Conservation (phyloP, 1,284 basidiomycete species). For the Cutaneotrichosporon sp. region DNA sequence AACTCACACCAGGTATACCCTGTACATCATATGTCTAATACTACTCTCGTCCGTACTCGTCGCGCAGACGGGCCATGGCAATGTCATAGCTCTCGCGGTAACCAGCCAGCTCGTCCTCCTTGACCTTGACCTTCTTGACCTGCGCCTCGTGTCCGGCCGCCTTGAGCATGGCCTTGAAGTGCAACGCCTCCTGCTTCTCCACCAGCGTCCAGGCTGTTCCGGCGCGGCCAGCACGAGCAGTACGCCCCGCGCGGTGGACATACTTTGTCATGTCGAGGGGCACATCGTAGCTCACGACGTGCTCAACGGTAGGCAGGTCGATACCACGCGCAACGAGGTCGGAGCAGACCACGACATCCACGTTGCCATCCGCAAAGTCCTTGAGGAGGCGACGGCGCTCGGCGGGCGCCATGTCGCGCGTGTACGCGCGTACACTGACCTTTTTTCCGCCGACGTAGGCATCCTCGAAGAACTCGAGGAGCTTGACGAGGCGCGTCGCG, state of each 20-base stretch:
- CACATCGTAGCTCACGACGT: conserved; percentile 91
- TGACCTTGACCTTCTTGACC: conserved; percentile 70
- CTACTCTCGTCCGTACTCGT: conserved; percentile 31
- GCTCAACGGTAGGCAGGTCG: conserved; percentile 84
- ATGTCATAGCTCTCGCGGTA: conserved; percentile 65
- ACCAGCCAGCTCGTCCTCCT: conserved; percentile 62
- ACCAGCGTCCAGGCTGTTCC: conserved; percentile 93
- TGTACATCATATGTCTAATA: conserved; percentile 9
- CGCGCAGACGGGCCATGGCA: conserved; percentile 38
- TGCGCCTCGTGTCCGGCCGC: conserved; percentile 69
- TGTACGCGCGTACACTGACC: conserved; percentile 69
- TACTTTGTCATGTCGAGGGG: conserved; percentile 98
- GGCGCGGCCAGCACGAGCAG: conserved; percentile 80
- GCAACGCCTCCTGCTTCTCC: conserved; percentile 91
- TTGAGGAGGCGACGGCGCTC: conserved; percentile 77
- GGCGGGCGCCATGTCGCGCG: conserved; percentile 73
- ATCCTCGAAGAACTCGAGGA: conserved; percentile 79
- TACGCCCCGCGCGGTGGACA: conserved; percentile 92
- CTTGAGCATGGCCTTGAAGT: conserved; percentile 83
- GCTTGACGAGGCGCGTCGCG: conserved; percentile 73
- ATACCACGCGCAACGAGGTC: conserved; percentile 97
- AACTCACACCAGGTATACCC: conserved; percentile 8
- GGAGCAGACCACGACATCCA: conserved; percentile 92
- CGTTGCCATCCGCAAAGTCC: conserved; percentile 74
- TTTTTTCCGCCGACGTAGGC: conserved; percentile 51